A percentile compares a stretch with the other conserved stretches of the same genome.
These are phyloP conservation scores for Monosporozyma solicola DNA, from an alignment of 805 yeast species.

Conservation along the genomic window DNA sequence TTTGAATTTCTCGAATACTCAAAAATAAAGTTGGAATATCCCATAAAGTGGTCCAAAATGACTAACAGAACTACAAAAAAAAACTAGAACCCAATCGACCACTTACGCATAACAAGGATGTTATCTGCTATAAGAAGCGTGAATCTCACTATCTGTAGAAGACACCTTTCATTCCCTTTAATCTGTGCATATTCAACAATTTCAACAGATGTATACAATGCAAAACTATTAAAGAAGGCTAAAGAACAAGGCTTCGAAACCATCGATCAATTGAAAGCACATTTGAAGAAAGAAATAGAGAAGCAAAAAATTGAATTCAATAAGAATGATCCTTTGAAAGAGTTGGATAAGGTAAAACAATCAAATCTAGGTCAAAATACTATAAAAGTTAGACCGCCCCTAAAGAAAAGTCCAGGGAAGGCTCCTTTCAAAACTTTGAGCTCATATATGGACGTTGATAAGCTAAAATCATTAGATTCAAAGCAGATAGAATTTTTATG, in stretches of 20 bases:
- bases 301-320: slow-evolving; percentile 46
- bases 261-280: slow-evolving; percentile 53
- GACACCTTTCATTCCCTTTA: background rate
- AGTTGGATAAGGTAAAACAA: slow-evolving; percentile 41
- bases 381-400: slow-evolving; percentile 19
- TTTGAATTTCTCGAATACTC: too few relatives aligned
- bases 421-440: slow-evolving; percentile 61
- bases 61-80: too few relatives aligned
- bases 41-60: too few relatives aligned
- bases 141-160: background rate
- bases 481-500: slow-evolving; percentile 73
- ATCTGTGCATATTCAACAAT: background rate
- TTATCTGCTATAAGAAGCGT: background rate
- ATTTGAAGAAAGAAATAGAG: slow-evolving; percentile 53
- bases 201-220: slow-evolving; percentile 25
- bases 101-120: background rate
- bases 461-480: slow-evolving; percentile 44
- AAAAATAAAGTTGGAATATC: too few relatives aligned
- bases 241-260: slow-evolving; percentile 24
- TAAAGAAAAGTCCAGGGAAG: background rate
- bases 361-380: slow-evolving; percentile 26
- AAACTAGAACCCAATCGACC: too few relatives aligned
- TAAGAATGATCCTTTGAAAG: slow-evolving; percentile 60
- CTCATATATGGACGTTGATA: slow-evolving; percentile 63
- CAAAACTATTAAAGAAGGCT: slow-evolving; percentile 33